Evolutionary conservation across 805 yeast genomes (phyloP), one percentile per base, ranked within the genome.

Genomic region (Yarrowia divulgata): DNA sequence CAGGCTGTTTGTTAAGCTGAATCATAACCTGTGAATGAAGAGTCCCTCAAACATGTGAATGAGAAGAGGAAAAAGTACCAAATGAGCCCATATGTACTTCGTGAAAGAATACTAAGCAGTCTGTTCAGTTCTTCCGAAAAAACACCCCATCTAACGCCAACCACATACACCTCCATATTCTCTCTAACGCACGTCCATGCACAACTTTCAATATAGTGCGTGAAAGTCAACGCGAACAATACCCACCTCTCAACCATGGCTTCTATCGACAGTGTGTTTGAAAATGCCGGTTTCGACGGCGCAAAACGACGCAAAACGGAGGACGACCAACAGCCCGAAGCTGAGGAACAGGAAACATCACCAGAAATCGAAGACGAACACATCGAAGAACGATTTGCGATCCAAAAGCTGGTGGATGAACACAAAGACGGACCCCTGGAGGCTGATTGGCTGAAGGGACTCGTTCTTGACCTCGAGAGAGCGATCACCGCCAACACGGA

Each of bases 391-490:
- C 43, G 39, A 12, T 16, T 13, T 13, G 49, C 39, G 9, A 49
- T 64, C 57, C 68, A 64, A 29, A 40, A 40, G 18, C 18, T 40
- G 18, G 43, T 40, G 8, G 43, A 40, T 8, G 43, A 40, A 40
- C 43, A 40, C 43, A 14, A 40, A 16, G 43, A 40, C 18, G 43
- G 43, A 2, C 43, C 43, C 1, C 43, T 6, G 8, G 43, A 40
- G 18, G 43, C 43, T 16, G 48, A 42, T 19, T 43, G 72, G 46
- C 66, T 48, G 19, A 70, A 69, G 50, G 62, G 58, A 3, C 67
- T 72, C 7, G 70, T 54, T 58, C 34, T 60, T 1, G 57, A 60
- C 34, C 79, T 83, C 63, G 84, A 76, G 66, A 73, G 68, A 9
- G 73, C 74, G 5, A 58, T 72, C 19, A 49, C 67, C 9, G 39